Evolutionary conservation across 495 filamentous ascomycete species (phyloP).

Genomic region (Sporormia fimetaria): DNA sequence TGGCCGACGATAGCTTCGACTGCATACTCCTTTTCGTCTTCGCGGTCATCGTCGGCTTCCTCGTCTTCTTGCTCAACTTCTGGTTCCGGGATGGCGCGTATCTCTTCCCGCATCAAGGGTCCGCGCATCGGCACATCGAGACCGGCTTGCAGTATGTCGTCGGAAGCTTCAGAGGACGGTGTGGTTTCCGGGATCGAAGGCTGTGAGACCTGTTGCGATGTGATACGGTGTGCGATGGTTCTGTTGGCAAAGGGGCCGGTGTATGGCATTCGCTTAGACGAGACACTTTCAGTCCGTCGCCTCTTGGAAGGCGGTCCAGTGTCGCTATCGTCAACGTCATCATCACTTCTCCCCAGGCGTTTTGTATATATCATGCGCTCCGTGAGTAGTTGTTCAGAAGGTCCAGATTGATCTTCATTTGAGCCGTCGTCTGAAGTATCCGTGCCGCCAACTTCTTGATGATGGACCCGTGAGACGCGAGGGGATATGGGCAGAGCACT

Average conservation of each 20-base stretch:
- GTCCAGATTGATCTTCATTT: too few species aligned
- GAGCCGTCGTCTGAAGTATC: conserved; percentile 5
- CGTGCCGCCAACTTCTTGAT: not conserved
- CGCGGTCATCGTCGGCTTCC: not conserved
- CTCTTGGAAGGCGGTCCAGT: conserved; percentile 1
- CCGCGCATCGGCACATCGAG: too few species aligned
- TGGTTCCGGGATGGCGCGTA: too few species aligned
- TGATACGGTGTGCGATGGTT: too few species aligned
- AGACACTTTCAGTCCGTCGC: conserved; percentile 3
- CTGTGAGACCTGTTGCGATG: too few species aligned
- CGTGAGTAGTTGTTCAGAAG: not conserved
- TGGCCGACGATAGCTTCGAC: conserved; percentile 9
- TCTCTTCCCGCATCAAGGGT: too few species aligned
- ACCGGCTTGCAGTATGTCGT: too few species aligned
- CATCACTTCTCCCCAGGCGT: not conserved
- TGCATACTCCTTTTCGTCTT: conserved; percentile 1
- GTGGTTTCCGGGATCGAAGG: too few species aligned
- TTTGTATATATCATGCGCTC: not conserved
- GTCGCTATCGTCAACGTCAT: not conserved
- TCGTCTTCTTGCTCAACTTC: too few species aligned
- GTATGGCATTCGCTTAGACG: not conserved
- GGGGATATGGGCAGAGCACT: conserved; percentile 12
- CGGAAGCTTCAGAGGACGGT: too few species aligned
- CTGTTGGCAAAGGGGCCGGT: too few species aligned
- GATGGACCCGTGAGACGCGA: not conserved